These are phyloP conservation scores for Cymbopogon flexuosus DNA, from an alignment of 202 grass and related monocot species.

Conservation along the genomic window DNA sequence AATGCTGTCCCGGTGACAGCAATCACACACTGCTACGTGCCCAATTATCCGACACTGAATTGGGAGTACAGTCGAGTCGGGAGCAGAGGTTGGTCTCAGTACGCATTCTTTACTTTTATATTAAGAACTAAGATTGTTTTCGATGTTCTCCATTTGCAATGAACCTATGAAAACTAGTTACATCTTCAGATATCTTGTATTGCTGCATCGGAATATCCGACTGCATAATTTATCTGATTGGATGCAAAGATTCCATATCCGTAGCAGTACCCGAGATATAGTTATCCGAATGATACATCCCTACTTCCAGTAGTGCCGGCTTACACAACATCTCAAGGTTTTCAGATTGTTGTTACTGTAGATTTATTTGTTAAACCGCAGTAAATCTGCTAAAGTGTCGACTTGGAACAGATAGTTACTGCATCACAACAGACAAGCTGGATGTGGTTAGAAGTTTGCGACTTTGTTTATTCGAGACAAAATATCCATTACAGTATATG, in stretches of 20 bases:
- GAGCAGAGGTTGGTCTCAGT: not conserved
- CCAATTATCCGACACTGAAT: not conserved
- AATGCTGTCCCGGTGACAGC: not conserved
- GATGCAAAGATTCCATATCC: not conserved
- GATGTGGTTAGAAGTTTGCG: not conserved
- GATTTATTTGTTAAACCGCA: too few relatives aligned
- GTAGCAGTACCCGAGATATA: not conserved
- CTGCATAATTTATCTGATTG: not conserved
- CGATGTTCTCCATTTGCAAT: not conserved
- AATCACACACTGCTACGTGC: not conserved
- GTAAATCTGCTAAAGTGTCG: not conserved
- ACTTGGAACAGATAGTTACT: not conserved
- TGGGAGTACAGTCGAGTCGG: not conserved
- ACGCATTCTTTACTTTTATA: not conserved
- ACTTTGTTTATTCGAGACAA: not conserved
- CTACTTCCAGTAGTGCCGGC: not conserved
- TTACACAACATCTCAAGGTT: not conserved
- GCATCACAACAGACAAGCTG: not conserved
- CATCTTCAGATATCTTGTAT: not conserved
- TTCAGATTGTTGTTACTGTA: not conserved
- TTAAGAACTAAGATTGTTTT: not conserved
- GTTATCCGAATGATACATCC: not conserved
- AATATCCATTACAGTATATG: not conserved
- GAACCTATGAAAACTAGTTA: not conserved
- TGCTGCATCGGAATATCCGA: not conserved